Percentiles rank a stretch among this genome's conserved stretches.
Conservation (phyloP, 352 stramenopile species). For the Phytophthora brassicae region DNA sequence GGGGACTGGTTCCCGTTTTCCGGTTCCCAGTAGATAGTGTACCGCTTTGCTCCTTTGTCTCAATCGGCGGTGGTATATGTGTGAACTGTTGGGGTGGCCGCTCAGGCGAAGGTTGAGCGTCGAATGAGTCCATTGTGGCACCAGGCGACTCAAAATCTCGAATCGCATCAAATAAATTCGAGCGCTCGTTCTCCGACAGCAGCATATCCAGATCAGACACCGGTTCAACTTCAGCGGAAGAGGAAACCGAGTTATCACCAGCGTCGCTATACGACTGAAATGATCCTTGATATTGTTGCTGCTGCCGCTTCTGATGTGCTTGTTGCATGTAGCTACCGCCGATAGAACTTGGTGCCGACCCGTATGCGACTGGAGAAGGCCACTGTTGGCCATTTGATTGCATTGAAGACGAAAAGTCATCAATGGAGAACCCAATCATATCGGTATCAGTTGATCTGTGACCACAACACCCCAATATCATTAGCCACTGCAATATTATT, state of each 20-base stretch:
- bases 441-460: slow-evolving; percentile 47
- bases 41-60: slow-evolving; percentile 24
- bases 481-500: no score
- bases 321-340: slow-evolving; percentile 30
- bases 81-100: slow-evolving; percentile 9
- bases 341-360: slow-evolving; percentile 24
- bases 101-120: slow-evolving; percentile 12
- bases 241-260: slow-evolving; percentile 14
- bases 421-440: slow-evolving; percentile 71
- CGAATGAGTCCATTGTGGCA: slow-evolving; percentile 8
- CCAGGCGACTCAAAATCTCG: slow-evolving; percentile 61
- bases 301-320: slow-evolving; percentile 18
- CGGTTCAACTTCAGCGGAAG: slow-evolving; percentile 20
- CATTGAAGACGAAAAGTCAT: slow-evolving; percentile 60
- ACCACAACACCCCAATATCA: neutral
- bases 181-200: slow-evolving; percentile 64
- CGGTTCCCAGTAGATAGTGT: slow-evolving; percentile 7
- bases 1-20: slow-evolving; percentile 23
- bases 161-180: slow-evolving; percentile 73
- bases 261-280: slow-evolving; percentile 10
- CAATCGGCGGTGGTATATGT: slow-evolving; percentile 11
- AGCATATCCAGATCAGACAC: slow-evolving; percentile 52
- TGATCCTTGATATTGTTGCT: slow-evolving; percentile 14
- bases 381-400: slow-evolving; percentile 43
- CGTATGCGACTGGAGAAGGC: slow-evolving; percentile 22